phyloP scores from a whole-genome alignment of 2,329 filamentous ascomycete species.

The Aspergillus sp. region DNA sequence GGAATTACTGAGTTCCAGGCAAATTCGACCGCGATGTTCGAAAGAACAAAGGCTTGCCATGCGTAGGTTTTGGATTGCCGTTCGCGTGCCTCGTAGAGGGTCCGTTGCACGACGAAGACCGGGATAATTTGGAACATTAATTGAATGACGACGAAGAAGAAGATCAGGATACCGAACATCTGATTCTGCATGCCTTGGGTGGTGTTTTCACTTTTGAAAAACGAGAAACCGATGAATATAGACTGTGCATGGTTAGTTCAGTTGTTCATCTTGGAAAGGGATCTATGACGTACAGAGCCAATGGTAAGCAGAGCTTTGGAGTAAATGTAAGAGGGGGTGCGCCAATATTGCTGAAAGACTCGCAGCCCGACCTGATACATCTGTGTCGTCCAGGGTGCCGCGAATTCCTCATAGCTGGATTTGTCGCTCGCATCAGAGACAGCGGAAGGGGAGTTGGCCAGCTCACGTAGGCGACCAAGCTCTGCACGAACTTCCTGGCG shows the following conservation, averaged over 20 bases:
- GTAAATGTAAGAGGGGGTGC: slow-evolving; percentile 82
- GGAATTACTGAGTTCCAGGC: slow-evolving; percentile 51
- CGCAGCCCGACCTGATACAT: slow-evolving; percentile 64
- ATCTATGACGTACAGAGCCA: slow-evolving; percentile 39
- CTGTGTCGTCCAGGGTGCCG: slow-evolving; percentile 66
- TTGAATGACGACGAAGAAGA: slow-evolving; percentile 70
- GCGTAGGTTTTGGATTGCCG: slow-evolving; percentile 67
- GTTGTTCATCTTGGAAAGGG: background rate
- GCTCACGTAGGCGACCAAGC: slow-evolving; percentile 54
- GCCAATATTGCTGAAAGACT: slow-evolving; percentile 86
- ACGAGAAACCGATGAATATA: slow-evolving; percentile 79
- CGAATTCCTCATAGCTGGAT: slow-evolving; percentile 45
- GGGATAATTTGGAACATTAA: slow-evolving; percentile 54
- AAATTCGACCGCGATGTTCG: slow-evolving; percentile 68
- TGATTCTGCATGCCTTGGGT: slow-evolving; percentile 82
- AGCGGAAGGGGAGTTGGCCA: slow-evolving; percentile 35
- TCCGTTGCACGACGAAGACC: slow-evolving; percentile 54
- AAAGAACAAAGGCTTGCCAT: slow-evolving; percentile 68
- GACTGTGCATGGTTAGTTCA: slow-evolving; percentile 25
- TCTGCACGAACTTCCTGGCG: slow-evolving; percentile 45
- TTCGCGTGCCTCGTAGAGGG: slow-evolving; percentile 58
- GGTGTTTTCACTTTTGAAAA: slow-evolving; percentile 70
- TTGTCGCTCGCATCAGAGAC: slow-evolving; percentile 42
- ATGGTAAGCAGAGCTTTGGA: slow-evolving; percentile 71
- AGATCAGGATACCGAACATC: slow-evolving; percentile 82